These are phyloP conservation scores for Fusarium humuli DNA, from an alignment of 2,329 filamentous ascomycete species.

Conservation along the genomic window DNA sequence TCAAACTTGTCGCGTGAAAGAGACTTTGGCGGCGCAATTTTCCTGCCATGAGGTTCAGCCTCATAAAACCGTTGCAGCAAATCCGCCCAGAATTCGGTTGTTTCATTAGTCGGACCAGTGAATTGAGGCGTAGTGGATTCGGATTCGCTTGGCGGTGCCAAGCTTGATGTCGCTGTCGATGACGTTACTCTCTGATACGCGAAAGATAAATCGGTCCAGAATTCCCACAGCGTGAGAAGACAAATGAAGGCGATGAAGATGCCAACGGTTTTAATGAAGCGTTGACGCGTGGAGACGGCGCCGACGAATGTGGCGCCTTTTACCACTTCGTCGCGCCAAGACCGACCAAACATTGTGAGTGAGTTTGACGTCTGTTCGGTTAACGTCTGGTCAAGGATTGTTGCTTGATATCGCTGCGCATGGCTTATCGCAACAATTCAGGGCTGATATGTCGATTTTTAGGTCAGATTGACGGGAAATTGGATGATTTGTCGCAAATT, in stretches of 20 bases:
- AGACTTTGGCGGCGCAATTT: constrained; percentile 20
- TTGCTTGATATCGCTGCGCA: not conserved
- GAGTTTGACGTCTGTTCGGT: not conserved
- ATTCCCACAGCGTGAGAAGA: constrained; percentile 34
- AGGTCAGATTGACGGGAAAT: not conserved
- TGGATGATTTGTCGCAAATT: constrained; percentile 1
- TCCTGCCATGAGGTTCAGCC: constrained; percentile 27
- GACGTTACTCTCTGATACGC: constrained; percentile 25
- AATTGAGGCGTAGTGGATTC: constrained; percentile 5
- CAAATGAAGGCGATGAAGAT: constrained; percentile 30
- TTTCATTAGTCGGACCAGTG: constrained; percentile 31
- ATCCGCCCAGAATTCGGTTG: constrained; percentile 29
- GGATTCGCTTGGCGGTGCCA: not conserved
- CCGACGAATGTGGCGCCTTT: constrained; percentile 9
- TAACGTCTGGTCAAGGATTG: not conserved
- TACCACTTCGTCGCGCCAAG: constrained; percentile 12
- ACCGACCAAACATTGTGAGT: constrained; percentile 9
- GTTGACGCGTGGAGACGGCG: constrained; percentile 20
- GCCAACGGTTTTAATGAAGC: constrained; percentile 16
- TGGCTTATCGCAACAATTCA: not conserved
- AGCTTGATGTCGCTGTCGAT: not conserved
- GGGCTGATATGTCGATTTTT: not conserved
- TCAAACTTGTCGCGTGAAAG: constrained; percentile 36
- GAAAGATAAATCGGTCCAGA: constrained; percentile 28
- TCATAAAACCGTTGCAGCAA: constrained; percentile 20